These are phyloP conservation scores for Phoma herbarum DNA, from an alignment of 2,329 filamentous ascomycete genomes.

Conservation along the genomic window DNA sequence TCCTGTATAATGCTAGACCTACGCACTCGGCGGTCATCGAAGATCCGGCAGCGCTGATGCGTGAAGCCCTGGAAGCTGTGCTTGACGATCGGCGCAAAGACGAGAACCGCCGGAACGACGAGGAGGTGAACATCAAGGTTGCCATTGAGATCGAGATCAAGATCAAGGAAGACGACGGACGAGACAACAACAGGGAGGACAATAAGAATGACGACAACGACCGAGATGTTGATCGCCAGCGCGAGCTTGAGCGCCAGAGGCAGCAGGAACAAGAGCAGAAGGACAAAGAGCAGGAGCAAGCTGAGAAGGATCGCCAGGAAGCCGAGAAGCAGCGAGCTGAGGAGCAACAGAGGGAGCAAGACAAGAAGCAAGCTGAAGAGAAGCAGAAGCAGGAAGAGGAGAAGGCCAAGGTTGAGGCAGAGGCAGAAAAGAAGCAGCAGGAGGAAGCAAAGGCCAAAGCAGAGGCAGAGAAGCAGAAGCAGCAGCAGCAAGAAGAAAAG, in stretches of 20 bases:
- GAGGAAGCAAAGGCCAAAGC: background rate
- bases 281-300: background rate
- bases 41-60: slow-evolving; percentile 10
- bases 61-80: background rate
- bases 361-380: slow-evolving; percentile 14
- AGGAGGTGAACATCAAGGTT: slow-evolving; percentile 5
- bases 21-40: background rate
- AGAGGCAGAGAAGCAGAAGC: too few species aligned
- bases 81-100: slow-evolving; percentile 1
- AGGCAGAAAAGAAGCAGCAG: background rate
- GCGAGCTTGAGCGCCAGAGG: background rate
- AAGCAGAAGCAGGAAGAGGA: slow-evolving; percentile 5
- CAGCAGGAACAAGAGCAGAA: slow-evolving; percentile 5
- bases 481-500: background rate
- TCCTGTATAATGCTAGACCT: slow-evolving; percentile 14
- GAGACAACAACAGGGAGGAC: slow-evolving; percentile 3
- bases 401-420: background rate
- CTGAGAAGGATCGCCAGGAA: background rate
- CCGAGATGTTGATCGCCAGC: background rate
- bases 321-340: slow-evolving; percentile 13
- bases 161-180: slow-evolving; percentile 19
- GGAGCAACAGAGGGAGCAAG: background rate
- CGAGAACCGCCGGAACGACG: slow-evolving; percentile 2
- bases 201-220: background rate
- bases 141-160: slow-evolving; percentile 9